Conservation (phyloP, 495 filamentous ascomycete genomes). For the Lasiosphaeriaceae sp. region DNA sequence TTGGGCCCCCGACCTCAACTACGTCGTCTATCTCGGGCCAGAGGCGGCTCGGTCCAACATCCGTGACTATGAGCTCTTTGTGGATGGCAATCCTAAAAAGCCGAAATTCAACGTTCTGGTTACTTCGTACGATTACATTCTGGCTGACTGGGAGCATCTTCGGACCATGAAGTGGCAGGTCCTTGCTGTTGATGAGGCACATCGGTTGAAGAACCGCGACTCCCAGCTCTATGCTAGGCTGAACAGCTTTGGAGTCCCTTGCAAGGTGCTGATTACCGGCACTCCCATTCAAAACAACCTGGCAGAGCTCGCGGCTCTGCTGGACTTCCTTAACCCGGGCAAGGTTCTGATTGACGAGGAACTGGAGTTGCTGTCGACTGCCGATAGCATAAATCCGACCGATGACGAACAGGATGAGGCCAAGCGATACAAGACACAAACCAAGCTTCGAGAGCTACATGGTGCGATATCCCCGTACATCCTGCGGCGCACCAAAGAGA, state of each 20-base stretch:
- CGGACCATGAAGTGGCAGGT: conserved; percentile 94
- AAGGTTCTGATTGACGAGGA: conserved; percentile 82
- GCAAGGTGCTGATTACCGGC: conserved; percentile 88
- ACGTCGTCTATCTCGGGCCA: conserved; percentile 92
- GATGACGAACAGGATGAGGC: conserved; percentile 32
- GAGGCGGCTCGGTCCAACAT: conserved; percentile 77
- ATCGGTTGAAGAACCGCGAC: conserved; percentile 93
- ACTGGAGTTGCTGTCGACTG: conserved; percentile 57
- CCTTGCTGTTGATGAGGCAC: conserved; percentile 92
- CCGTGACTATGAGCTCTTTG: conserved; percentile 79
- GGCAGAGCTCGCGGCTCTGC: conserved; percentile 82
- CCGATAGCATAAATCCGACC: conserved; percentile 33
- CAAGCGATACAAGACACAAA: conserved; percentile 29
- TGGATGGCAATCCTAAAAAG: conserved; percentile 74
- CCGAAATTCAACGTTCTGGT: conserved; percentile 93
- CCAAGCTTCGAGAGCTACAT: conserved; percentile 60
- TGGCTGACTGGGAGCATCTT: conserved; percentile 73
- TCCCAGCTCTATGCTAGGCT: conserved; percentile 86
- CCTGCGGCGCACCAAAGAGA: conserved; percentile 93
- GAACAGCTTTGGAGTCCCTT: conserved; percentile 76
- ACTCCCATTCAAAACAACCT: conserved; percentile 97
- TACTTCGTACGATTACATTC: conserved; percentile 93
- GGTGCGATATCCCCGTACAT: conserved; percentile 82
- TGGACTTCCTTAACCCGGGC: conserved; percentile 94
- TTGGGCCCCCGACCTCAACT: conserved; percentile 95